Base-by-base conservation (phyloP, 1,284 basidiomycete species). In the Tilletia indica region DNA sequence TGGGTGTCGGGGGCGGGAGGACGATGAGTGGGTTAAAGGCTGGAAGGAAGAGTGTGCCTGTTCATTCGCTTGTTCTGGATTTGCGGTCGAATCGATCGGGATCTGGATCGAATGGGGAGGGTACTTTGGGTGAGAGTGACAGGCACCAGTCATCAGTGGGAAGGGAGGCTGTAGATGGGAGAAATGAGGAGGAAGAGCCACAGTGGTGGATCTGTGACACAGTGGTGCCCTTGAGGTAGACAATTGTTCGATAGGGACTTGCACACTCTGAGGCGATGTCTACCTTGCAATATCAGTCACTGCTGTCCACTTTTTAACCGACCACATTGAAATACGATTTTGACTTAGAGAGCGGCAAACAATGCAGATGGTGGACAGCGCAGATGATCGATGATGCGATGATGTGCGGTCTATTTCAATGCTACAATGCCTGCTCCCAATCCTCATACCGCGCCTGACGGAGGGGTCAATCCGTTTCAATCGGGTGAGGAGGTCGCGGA, bases 131-230 rank as follows among this genome's bases (percentile, higher is more conserved):
- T 8, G 34, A 8, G 12, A 38, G 31, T 34, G 34, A 39, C 1
- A 31, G 25, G 25, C 25, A 31, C 2, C 25, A 31, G 25, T 31
- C 25, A 31, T 31, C 25, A 31, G 25, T 31, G 25, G 25, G 25
- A 31, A 31, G 25, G 25, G 25, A 31, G 25, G 25, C 1, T 31
- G 25, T 2, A 3, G 36, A 38, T 16, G 34, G 12, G 38, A 25
- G 38, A 42, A 38, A 39, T 36, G 36, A 64, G 12, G 14, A n/a
- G 5, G 34, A 42, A 5, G 34, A 34, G 34, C 31, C 61, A 42
- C 34, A 64, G 16, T 64, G 61, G 61, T 64, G 61, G 61, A 64
- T 64, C 14, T 64, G 61, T 36, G 61, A 64, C 36, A 42, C 61
- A 4, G 61, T 39, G 3, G 34, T 64, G 4, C 34, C 61, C 6